Base-by-base conservation (phyloP, 208 protist species). In the Porcisia hertigi region DNA sequence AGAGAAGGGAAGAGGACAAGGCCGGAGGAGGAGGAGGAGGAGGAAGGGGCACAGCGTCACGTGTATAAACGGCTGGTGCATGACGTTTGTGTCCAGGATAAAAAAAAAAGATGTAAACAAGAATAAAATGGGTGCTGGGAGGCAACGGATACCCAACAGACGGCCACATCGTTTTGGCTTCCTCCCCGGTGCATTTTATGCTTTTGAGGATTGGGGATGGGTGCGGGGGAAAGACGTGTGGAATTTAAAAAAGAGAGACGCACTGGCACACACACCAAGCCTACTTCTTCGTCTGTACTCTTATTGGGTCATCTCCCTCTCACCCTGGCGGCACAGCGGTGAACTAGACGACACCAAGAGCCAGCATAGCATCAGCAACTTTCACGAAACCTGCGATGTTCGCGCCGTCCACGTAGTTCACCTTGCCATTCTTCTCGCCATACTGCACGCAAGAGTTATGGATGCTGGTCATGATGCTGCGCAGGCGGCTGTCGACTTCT, bases 351-450 rank as follows among this genome's bases (percentile, higher is more conserved):
- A 94, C 71, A 53, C 89, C 89, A 54, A 92, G 86, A 66, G 80
- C 87, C 57, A 88, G 79, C 86, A 94, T 94, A 23, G 89, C 89
- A 67, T 94, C 87, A 5, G 89, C 89, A 23, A 94, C 87, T 86
- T 94, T 94, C 30, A 94, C 89, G 76, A 94, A 98, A 43, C 97
- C 97, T 49, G 92, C 96, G 69, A 98, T 92, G 86, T 99, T 99
- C 45, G 97, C 96, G 36, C 97, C 97, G 60, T 88, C 71, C 59
- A 92, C 78, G 69, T 94, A 91, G 85, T 96, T 89, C 12, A 84
- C 64, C 69, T 73, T 69, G 39, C 87, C 90, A 41, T 92, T 71
- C 9, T 75, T 49, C 64, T 94, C 69, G 34, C 88, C 88, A 66
- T 90, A 87, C 70, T 90, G 25, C 14, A 88, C 71, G 72, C 92